Evolutionary conservation across 805 yeast species (phyloP), one percentile per base, ranked within the genome.

Genomic region (Lachancea lanzarotensis): DNA sequence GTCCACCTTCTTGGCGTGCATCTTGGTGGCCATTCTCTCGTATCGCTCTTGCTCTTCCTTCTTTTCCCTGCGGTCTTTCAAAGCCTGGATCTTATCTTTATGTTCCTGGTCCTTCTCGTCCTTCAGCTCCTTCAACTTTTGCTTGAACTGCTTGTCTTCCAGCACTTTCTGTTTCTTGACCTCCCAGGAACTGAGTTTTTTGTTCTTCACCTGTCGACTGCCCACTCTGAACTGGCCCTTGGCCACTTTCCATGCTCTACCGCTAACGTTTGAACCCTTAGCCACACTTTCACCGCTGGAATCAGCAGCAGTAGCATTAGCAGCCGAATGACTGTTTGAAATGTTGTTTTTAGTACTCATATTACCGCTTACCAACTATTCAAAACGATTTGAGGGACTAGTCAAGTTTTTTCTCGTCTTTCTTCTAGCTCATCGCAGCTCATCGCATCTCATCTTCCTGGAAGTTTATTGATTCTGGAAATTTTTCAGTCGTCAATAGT

Each of bases 1-100:
- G 52, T 89, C 98, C 34, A 89, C 85, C 71, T 80, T 84, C 81
- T 89, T 90, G 35, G 84, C 84, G 62, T 88, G 91, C 95, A 91
- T 86, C 67, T 84, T 87, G 45, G 78, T 75, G 11, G 95, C 93
- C 61, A 91, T 63, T 59, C 72, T 73, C 58, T 84, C 95, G 60
- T 81, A 86, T 56, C 98, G 78, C 63, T 91, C 97, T 65, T 79
- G 79, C 65, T 91, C 98, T 46, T 76, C 96, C 71, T 83, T 84
- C 63, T 79, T 77, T 55, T 81, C 89, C 59, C 84, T 76, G 66
- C 85, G 81, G 53, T 82, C 86, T 69, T 82, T 86, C 43, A 81
- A 61, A 18, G 72, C 78, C 20, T 74, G 75, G 38, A 81, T 67
- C 51, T 74, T 74, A 20, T 68, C 74, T 51, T 74, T 71, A 56